Evolutionary conservation across 768 basidiomycete genomes (phyloP), one percentile per base, ranked within the genome.

Genomic region (Lactarius akahatsu): DNA sequence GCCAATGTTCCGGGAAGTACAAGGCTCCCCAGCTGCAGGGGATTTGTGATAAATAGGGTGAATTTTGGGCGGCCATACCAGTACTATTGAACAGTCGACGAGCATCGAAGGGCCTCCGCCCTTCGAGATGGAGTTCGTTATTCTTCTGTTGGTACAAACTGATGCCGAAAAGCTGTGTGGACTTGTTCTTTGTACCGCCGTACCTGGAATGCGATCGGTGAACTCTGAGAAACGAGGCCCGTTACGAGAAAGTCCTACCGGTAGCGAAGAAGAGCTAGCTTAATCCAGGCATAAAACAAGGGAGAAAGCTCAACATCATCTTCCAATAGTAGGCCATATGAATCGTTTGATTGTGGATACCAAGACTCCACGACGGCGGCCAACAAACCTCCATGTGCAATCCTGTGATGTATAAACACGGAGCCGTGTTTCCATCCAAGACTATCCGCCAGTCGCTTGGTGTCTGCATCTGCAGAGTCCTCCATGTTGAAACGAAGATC

Each of bases 21-120:
- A 92, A 80, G 2, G 91, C 93, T 16, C 93, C 94, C 93, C 92
- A 96, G 76, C 90, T 92, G 76, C 93, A 94, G 0, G 93, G 94
- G 11, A 93, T 85, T 65, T 91, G 89, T 0, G 92, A 93, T 52
- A 95, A 83, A 74, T 93, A 95, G 0, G 94, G 92, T 0, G 86
- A 86, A 1, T 80, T 77, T 0, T 82, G 76, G 54, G 81, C 68
- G 0, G 77, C 62, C n/a, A 85, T 58, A 2, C 78, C 78, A 11
- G 76, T 69, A 0, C 74, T 66, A 11, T 75, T 73, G 74, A 95
- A 91, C 26, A 89, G 76, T 0, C 72, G 65, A 66, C 84, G 86
- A 1, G 92, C 85, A 74, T 90, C 77, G 76, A 94, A 94, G 26
- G 81, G 78, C 45, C 80, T 82, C 4, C 92, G 82, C 13, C 92